Evolutionary conservation across 495 filamentous ascomycete species (phyloP), one percentile per base, ranked within the genome.

Genomic region (Trypethelium eluteriae): DNA sequence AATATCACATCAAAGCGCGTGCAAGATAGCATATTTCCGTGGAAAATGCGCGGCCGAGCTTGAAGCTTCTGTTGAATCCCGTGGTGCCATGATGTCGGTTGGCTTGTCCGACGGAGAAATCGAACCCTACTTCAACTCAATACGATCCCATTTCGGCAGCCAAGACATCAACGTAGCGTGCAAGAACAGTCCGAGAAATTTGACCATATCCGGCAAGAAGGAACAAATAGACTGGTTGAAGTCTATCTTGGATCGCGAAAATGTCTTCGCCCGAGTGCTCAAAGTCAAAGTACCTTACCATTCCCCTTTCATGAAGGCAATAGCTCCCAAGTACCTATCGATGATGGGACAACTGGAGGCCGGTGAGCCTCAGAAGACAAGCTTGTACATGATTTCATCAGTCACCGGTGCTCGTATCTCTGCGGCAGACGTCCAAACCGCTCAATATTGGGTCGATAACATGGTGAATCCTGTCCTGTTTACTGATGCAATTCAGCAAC

Each of bases 241-340:
- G 62, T 66, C 72, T 11, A 73, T 76, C 0, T 74, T 84, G 56
- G 70, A 80, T 18, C 73, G 75, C 12, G 78, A 80, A 25, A 68
- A 79, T 25, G 65, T 82, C 11, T 87, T 88, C 70, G 78, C 74
- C 53, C 77, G 85, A 50, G 77, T 78, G 10, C 79, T 89, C 0
- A 73, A 76, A 12, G 83, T 88, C 12, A 78, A 83, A 35, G 75
- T 80, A 32, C 86, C 86, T 0, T 89, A 86, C 67, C 87, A 89
- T 69, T 88, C 85, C 2, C 81, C 81, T 62, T 83, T 88, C 67
- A 88, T 89, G 81, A 70, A 78, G 44, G 67, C 65, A 9, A 61
- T 67, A 3, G 65, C 65, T 16, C 50, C 64, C 39, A 50, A 14
- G 10, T 63, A 46, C 16, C 25, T 25, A 25, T 25, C 25, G 25